phyloP scores from a whole-genome alignment of 2,329 filamentous ascomycete species.

The Hypoxylon sp. region DNA sequence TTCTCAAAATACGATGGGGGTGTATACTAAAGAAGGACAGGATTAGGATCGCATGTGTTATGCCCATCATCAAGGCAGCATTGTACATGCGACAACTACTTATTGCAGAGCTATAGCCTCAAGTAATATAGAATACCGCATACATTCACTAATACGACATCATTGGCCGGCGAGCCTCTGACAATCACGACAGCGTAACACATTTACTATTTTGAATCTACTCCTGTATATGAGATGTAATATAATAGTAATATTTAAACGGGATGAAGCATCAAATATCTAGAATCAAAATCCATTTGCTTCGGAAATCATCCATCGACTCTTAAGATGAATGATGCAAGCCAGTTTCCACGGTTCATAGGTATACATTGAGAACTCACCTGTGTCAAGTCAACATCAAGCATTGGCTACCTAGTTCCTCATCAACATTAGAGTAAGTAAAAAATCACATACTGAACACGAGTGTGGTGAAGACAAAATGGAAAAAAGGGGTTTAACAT shows the following conservation, averaged over 20 bases:
- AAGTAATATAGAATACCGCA: conserved; percentile 28
- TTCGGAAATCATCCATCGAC: too few relatives aligned
- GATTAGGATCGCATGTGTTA: conserved; percentile 18
- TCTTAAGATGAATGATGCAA: too few relatives aligned
- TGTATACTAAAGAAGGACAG: conserved; percentile 17
- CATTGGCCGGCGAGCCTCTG: not conserved
- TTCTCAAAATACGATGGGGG: conserved; percentile 11
- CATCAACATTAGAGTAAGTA: too few relatives aligned
- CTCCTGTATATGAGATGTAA: not conserved
- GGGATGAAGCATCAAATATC: not conserved
- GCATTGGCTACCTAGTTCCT: too few relatives aligned
- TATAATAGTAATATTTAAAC: not conserved
- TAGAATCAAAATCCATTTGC: not conserved
- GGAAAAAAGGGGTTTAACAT: not conserved
- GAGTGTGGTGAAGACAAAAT: too few relatives aligned
- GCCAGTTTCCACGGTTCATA: too few relatives aligned
- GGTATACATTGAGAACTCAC: too few relatives aligned
- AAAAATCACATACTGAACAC: not conserved
- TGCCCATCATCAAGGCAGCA: conserved; percentile 33
- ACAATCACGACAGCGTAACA: not conserved
- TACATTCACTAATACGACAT: conserved; percentile 4
- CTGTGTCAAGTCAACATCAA: too few relatives aligned
- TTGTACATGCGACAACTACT: conserved; percentile 35
- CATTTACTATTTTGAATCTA: not conserved
- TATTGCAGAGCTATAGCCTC: conserved; percentile 18